Evolutionary conservation across 139 green algal species (phyloP).

Genomic region (Picochlorum sp.): DNA sequence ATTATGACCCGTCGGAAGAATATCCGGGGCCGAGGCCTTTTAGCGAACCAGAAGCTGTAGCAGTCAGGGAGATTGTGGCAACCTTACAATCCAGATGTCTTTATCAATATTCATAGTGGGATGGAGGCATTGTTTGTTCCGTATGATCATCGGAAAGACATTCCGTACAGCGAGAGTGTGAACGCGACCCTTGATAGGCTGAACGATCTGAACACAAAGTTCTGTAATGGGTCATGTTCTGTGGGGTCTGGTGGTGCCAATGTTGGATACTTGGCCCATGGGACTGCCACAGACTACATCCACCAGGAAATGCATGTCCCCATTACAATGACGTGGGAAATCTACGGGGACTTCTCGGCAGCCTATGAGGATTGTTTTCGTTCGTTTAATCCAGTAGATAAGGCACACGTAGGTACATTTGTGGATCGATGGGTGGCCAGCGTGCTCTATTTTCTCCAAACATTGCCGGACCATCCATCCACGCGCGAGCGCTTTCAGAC

Average conservation of each 20-base stretch:
- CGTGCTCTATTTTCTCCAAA: slow-evolving; percentile 51
- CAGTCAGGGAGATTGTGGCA: slow-evolving; percentile 53
- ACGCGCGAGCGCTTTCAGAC: slow-evolving; percentile 3
- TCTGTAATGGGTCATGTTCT: slow-evolving; percentile 55
- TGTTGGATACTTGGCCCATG: slow-evolving; percentile 89
- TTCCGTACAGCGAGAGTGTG: slow-evolving; percentile 29
- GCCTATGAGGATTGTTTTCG: slow-evolving; percentile 85
- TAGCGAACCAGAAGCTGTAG: slow-evolving; percentile 81
- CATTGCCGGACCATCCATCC: slow-evolving; percentile 55
- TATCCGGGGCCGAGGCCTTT: slow-evolving; percentile 68
- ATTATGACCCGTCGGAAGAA: slow-evolving; percentile 89
- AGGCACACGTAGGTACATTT: slow-evolving; percentile 31
- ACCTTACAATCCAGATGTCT: slow-evolving; percentile 77
- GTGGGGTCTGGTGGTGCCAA: slow-evolving; percentile 80
- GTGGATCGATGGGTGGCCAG: slow-evolving; percentile 48
- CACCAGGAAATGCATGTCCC: slow-evolving; percentile 64
- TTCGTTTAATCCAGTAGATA: slow-evolving; percentile 90
- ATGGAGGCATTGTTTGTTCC: slow-evolving; percentile 97
- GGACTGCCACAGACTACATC: slow-evolving; percentile 95
- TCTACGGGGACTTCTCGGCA: slow-evolving; percentile 74
- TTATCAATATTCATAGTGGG: slow-evolving; percentile 91
- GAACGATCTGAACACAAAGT: slow-evolving; percentile 52
- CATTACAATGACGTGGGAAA: slow-evolving; percentile 90
- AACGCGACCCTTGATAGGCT: slow-evolving; percentile 54
- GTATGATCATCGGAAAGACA: slow-evolving; percentile 70